Conservation (phyloP, 192 early-diverging fungal species). For the Mortierella alpina region DNA sequence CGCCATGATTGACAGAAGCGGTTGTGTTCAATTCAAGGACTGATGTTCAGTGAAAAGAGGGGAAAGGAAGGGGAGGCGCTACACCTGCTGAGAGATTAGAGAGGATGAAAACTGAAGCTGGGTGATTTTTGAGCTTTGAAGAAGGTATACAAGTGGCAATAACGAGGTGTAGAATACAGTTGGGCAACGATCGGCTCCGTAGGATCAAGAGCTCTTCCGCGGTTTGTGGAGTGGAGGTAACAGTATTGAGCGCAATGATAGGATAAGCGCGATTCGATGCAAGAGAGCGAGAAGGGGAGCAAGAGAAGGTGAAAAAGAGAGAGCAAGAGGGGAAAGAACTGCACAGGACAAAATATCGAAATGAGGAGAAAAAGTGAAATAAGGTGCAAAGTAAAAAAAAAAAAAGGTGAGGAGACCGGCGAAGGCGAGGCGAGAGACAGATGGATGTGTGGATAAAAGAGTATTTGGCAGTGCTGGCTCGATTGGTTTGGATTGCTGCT, state of each 20-base stretch:
- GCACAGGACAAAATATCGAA: neutral
- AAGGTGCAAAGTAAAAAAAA: neutral
- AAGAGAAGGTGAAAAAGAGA: slow-evolving; percentile 1
- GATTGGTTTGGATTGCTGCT: too few species aligned
- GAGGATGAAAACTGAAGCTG: neutral
- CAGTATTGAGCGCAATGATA: too few species aligned
- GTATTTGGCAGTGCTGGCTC: too few species aligned
- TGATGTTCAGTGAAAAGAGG: neutral
- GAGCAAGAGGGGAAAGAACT: neutral
- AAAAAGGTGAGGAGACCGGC: neutral
- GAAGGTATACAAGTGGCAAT: neutral
- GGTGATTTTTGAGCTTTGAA: too few species aligned
- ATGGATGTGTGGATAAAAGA: neutral
- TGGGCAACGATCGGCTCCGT: too few species aligned
- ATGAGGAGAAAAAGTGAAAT: neutral
- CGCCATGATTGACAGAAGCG: neutral
- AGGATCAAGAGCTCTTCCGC: too few species aligned
- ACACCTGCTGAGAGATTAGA: neutral
- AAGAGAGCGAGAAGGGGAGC: neutral
- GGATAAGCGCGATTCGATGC: neutral
- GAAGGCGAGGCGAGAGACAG: neutral
- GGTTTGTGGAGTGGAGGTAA: neutral
- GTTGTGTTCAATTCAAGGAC: neutral
- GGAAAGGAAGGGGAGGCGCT: neutral
- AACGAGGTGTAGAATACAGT: too few species aligned